A percentile compares a stretch with the other conserved stretches of the same genome.
Evolutionary conservation across 345 rosid species (phyloP).

Genomic region (Alliaria petiolata): DNA sequence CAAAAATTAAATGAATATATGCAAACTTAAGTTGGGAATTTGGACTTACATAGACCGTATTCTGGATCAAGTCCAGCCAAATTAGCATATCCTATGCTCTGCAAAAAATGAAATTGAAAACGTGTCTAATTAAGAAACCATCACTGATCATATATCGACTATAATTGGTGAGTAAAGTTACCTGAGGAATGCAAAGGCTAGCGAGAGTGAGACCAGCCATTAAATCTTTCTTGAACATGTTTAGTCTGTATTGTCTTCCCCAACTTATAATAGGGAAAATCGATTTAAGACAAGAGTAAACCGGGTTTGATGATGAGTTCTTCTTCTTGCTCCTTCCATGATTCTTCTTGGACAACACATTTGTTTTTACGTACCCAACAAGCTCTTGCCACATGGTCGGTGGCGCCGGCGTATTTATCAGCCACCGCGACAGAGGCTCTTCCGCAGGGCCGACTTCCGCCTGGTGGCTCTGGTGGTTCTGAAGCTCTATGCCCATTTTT

Average conservation of each 20-base stretch:
- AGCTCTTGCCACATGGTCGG: constrained; percentile 49
- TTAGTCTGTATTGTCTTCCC: constrained; percentile 53
- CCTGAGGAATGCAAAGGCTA: constrained; percentile 92
- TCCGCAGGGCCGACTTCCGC: constrained; percentile 17
- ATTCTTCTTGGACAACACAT: constrained; percentile 28
- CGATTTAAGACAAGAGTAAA: constrained; percentile 41
- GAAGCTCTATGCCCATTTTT: constrained; percentile 29
- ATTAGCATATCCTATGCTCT: constrained; percentile 92
- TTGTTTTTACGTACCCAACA: constrained; percentile 31
- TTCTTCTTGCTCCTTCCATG: constrained; percentile 22
- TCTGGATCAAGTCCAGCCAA: constrained; percentile 87
- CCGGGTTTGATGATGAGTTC: constrained; percentile 19
- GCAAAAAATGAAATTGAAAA: constrained; percentile 11
- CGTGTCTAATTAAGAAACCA: not conserved
- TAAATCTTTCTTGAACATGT: constrained; percentile 60
- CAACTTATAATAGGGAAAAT: constrained; percentile 65
- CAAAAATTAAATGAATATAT: not conserved
- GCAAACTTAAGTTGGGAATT: not conserved
- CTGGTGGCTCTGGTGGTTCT: constrained; percentile 18
- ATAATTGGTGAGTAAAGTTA: constrained; percentile 4
- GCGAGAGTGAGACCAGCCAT: constrained; percentile 94
- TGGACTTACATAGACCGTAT: constrained; percentile 73
- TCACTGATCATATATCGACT: not conserved
- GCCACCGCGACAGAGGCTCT: constrained; percentile 40
- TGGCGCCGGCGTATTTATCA: constrained; percentile 60